These are phyloP conservation scores for Pseudoneurospora amorphoporcata DNA, from an alignment of 495 filamentous ascomycete species.

Conservation along the genomic window DNA sequence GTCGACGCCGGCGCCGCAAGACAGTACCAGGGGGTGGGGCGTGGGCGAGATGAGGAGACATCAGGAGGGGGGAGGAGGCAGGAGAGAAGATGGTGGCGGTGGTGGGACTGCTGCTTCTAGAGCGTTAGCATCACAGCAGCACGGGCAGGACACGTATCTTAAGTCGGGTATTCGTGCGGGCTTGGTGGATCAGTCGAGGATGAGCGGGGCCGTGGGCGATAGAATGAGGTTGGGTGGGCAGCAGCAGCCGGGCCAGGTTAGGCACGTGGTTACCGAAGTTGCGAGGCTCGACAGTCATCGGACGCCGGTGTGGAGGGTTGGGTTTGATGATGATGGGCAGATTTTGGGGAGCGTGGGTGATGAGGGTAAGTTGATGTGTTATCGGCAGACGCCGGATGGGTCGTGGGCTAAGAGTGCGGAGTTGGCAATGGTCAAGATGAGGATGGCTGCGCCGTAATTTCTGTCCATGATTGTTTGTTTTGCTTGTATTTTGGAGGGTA, in stretches of 20 bases:
- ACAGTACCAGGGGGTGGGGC: not conserved
- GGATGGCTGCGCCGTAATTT: constrained; percentile 30
- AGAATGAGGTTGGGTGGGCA: not conserved
- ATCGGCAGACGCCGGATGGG: constrained; percentile 43
- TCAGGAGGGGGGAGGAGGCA: constrained; percentile 19
- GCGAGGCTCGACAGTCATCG: constrained; percentile 44
- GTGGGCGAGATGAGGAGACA: constrained; percentile 7
- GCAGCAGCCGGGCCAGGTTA: constrained; percentile 31
- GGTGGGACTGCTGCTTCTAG: not conserved
- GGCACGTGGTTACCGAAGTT: constrained; percentile 36
- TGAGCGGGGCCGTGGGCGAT: constrained; percentile 6
- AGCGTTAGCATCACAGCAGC: not conserved
- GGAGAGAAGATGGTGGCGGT: constrained; percentile 16
- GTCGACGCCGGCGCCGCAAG: constrained; percentile 38
- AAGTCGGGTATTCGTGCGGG: constrained; percentile 50
- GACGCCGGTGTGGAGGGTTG: constrained; percentile 50
- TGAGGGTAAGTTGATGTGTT: constrained; percentile 49
- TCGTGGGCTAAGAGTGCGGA: constrained; percentile 45
- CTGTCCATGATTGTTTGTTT: not conserved
- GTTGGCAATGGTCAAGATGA: constrained; percentile 41
- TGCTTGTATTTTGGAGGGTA: not conserved
- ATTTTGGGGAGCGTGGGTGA: constrained; percentile 50
- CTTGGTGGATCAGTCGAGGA: constrained; percentile 37
- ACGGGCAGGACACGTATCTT: constrained; percentile 1
- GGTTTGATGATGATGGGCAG: constrained; percentile 51